Evolutionary conservation across 805 yeast species (phyloP), one percentile per base, ranked within the genome.

Genomic region (Lipomyces spencermartinsiae): DNA sequence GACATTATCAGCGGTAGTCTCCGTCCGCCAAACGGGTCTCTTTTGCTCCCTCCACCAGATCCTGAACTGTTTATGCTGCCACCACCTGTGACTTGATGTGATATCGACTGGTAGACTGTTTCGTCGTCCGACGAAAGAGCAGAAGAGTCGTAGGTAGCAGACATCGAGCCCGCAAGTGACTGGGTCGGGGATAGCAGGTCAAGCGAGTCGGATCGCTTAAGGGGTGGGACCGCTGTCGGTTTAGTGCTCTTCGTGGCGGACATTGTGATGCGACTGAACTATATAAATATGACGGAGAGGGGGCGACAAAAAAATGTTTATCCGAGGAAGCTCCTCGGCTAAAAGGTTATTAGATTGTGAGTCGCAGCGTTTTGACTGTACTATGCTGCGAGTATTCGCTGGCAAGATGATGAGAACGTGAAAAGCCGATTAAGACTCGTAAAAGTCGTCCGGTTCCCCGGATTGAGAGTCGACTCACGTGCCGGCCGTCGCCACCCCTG

Each of bases 161-260:
- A 29, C 14, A 66, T 22, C 7, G 71, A 68, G 16, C 71, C 72
- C 3, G 63, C 35, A 49, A 69, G 34, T 8, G 72, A 69, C 61
- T 67, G 72, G 2, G 68, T 67, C 7, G 72, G 72, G 43, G 72
- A 69, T 9, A 69, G 59, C 39, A 69, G 64, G 31, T 69, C 72
- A 10, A 69, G 63, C 9, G 72, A 69, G 61, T 69, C 72, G 19
- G 68, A 63, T 33, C 72, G 58, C 58, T 63, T 66, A 29, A 66
- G 60, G 12, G 62, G 61, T 7, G 65, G 55, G 10, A 10, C 56
- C 22, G 25, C 10, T 43, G 49, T 19, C 1, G 49, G 22, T n/a
- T 43, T 43, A 7, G n/a, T 16, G 22, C 49, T 19, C 3, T 5
- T n/a, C 10, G 49, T 16, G 22, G 6, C n/a, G 49, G 61, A 16